These are phyloP conservation scores for Ambrosiella xylebori DNA, from an alignment of 2,329 filamentous ascomycete species.

Conservation along the genomic window DNA sequence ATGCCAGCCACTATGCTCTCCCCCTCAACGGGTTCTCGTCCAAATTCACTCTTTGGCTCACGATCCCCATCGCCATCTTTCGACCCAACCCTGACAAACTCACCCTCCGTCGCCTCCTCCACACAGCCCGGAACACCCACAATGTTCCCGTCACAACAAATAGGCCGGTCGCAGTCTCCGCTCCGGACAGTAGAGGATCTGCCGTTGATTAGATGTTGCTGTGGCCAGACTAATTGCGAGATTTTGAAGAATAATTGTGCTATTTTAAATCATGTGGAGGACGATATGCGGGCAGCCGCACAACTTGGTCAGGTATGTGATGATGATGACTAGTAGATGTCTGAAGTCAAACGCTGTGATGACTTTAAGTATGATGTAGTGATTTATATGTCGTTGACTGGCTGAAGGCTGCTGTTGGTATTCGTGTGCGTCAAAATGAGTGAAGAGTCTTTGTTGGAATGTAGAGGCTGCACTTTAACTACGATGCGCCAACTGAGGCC, in stretches of 20 bases:
- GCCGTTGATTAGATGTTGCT: slow-evolving; percentile 54
- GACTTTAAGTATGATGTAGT: background rate
- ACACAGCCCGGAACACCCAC: slow-evolving; percentile 6
- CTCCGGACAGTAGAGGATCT: slow-evolving; percentile 14
- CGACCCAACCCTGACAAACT: slow-evolving; percentile 5
- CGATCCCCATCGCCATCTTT: slow-evolving; percentile 6
- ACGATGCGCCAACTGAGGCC: no score
- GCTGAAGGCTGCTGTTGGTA: no score
- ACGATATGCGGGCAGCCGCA: slow-evolving; percentile 72
- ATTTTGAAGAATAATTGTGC: slow-evolving; percentile 67
- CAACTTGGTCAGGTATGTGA: slow-evolving; percentile 75
- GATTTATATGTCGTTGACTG: no score
- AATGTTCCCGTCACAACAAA: slow-evolving; percentile 1
- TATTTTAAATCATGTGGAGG: slow-evolving; percentile 65
- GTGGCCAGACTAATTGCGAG: slow-evolving; percentile 61
- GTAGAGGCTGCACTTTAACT: no score
- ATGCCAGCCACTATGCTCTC: slow-evolving; percentile 8
- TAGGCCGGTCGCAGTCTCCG: background rate
- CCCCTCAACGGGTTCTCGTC: background rate
- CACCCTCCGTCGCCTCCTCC: slow-evolving; percentile 7
- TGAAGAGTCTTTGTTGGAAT: no score
- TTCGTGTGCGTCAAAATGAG: no score
- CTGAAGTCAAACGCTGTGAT: slow-evolving; percentile 16
- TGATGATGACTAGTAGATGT: background rate
- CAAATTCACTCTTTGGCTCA: slow-evolving; percentile 3